These are phyloP conservation scores for Blepharisma japonicum DNA, from an alignment of 73 alveolate species.

Conservation along the genomic window DNA sequence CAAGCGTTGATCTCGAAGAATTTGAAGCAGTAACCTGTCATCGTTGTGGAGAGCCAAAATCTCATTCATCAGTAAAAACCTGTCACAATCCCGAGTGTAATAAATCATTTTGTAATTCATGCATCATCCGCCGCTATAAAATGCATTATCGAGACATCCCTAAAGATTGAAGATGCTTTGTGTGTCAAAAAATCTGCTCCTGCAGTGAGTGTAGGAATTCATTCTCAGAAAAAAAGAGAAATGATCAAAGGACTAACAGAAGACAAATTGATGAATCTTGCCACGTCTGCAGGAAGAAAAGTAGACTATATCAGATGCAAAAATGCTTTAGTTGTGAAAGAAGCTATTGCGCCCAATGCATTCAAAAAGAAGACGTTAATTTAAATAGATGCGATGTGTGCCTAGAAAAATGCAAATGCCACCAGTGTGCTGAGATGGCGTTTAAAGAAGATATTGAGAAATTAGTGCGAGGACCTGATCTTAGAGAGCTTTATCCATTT, in stretches of 20 bases:
- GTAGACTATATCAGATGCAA: not conserved
- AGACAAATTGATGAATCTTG: not conserved
- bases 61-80: too few relatives aligned
- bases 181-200: conserved; percentile 6
- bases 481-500: conserved; percentile 1
- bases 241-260: not conserved
- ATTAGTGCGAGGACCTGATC: not conserved
- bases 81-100: not conserved
- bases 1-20: too few relatives aligned
- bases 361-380: not conserved
- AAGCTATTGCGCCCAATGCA: not conserved
- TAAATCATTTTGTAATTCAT: not conserved
- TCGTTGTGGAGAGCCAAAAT: too few relatives aligned
- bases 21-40: too few relatives aligned
- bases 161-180: not conserved
- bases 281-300: not conserved
- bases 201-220: not conserved
- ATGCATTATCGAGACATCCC: not conserved
- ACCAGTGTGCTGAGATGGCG: conserved; percentile 1
- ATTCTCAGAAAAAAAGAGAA: not conserved
- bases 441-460: not conserved
- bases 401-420: conserved; percentile 13
- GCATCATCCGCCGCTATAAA: not conserved
- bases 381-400: not conserved
- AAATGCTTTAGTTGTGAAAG: not conserved